Base-by-base conservation (phyloP, 805 yeast species). In the Blastobotrys muscicola region DNA sequence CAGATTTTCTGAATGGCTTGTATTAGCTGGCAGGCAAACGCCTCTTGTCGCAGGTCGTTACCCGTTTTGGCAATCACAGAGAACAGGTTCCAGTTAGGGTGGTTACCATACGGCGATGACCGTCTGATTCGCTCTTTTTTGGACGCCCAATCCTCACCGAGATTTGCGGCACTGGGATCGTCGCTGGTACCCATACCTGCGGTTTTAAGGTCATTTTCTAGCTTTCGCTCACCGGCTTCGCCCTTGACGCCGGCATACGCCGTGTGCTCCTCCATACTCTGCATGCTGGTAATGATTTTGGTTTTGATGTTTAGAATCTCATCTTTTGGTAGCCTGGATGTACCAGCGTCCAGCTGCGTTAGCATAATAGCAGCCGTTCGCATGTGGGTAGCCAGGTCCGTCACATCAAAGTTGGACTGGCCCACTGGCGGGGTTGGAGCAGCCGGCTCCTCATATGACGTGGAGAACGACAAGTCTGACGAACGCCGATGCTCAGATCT, bases 11-110 rank as follows among this genome's bases (percentile, higher is more conserved):
- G 79, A 65, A 90, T 85, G 16, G 94, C 82, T 48, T 83, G 82
- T 41, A 92, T 90, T 36, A 92, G 61, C 60, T 92, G 98, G 50
- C 96, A 87, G 0, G 98, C 98, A 69, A 92, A 87, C 0, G 98
- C 96, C 61, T 92, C 98, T 60, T 92, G 98, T 16, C 95, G 83
- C 41, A 92, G 62, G 64, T 92, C 98, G 56, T 84, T 90, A 31
- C 98, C 98, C 29, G 95, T 90, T 58, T 92, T 92, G 9, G 94
- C 95, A 58, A 92, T 92, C 2, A 90, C 96, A 0, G 97, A 89
- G 51, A 90, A 86, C 33, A 92, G 62, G 49, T 92, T 97, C 98
- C 98, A 92, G 59, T 86, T 84, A 20, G 82, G 84, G 29, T 83
- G 62, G 57, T 87, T 92, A 0, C 98, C 98, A 57, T 70, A 87